These are phyloP conservation scores for Fomitopsis betulina DNA, from an alignment of 1,284 basidiomycete species.

Conservation along the genomic window DNA sequence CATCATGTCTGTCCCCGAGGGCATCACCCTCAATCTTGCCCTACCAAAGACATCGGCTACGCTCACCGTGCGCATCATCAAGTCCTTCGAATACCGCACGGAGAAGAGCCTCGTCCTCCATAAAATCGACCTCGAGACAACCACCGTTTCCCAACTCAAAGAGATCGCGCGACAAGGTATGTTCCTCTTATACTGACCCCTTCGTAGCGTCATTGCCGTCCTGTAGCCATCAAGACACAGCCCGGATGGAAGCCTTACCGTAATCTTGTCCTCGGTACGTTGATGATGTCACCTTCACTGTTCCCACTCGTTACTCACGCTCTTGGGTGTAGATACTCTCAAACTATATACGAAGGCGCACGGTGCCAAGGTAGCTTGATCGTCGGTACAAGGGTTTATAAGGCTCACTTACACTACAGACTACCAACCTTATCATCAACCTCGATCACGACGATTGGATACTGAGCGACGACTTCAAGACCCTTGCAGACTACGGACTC, in stretches of 20 bases:
- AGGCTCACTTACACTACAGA: slow-evolving; percentile 42
- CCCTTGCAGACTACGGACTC: slow-evolving; percentile 66
- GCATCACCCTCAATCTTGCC: slow-evolving; percentile 60
- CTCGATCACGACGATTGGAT: slow-evolving; percentile 94
- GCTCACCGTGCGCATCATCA: slow-evolving; percentile 91
- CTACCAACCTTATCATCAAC: slow-evolving; percentile 93
- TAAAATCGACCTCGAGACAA: slow-evolving; percentile 74
- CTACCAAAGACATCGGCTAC: slow-evolving; percentile 72
- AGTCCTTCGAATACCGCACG: slow-evolving; percentile 91
- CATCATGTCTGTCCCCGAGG: slow-evolving; percentile 39
- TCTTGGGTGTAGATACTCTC: slow-evolving; percentile 64
- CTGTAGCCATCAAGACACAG: slow-evolving; percentile 62
- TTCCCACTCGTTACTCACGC: background rate
- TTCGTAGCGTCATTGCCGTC: background rate
- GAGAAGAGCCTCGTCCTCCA: slow-evolving; percentile 86
- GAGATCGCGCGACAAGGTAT: slow-evolving; percentile 62
- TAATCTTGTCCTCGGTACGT: slow-evolving; percentile 60
- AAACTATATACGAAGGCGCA: slow-evolving; percentile 95
- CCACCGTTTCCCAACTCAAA: slow-evolving; percentile 78
- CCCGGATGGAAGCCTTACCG: slow-evolving; percentile 87
- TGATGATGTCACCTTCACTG: background rate
- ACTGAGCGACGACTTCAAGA: slow-evolving; percentile 60
- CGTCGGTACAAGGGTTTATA: background rate
- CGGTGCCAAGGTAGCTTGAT: slow-evolving; percentile 72
- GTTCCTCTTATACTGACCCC: background rate